Evolutionary conservation across 2,329 filamentous ascomycete species (phyloP), one percentile per base, ranked within the genome.

Genomic region (Alternaria sp.): DNA sequence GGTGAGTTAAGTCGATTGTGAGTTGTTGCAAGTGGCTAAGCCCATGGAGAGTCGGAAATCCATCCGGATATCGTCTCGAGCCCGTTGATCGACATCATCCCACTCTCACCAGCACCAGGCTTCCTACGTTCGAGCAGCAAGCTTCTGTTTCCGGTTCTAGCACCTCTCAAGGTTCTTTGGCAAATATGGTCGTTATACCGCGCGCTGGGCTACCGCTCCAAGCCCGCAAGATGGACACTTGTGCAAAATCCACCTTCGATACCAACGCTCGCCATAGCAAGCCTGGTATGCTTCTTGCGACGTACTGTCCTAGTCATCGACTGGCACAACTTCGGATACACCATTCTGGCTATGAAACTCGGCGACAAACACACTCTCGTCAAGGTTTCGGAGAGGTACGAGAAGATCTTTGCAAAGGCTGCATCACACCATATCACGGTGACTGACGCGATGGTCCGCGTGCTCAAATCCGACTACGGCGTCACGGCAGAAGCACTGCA

Each of bases 301-400:
- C 89, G 91, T 67, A 96, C 91, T 37, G 86, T 86, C 56, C 84
- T 99, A 4, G 84, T 98, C 60, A 90, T 98, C 54, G 95, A 99
- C 81, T 99, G 95, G 95, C 95, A 99, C 81, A 99, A 99, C 79
- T 98, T 97, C 78, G 95, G 94, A 67, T 97, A 94, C 83, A 94
- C 92, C 8, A 96, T 99, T 68, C 86, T 99, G 3, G 90, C 85
- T 2, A 77, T 90, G 48, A 89, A 88, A 61, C 80, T 90, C 1
- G 86, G 87, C 0, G 63, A 79, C 2, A 77, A 73, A 5, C 91
- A 96, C 72, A 90, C 89, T 0, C 84, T 97, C n/a, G 92, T 97
- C 8, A 83, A 80, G 28, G 73, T 96, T 8, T 91, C 94, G 24
- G 88, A 87, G 63, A 83, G 83, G 72, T 97, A 97, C 72, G 95